A percentile compares a stretch with the other conserved stretches of the same genome.
Conservation (phyloP, 345 rosid species). For the Eucalyptus cloeziana region DNA sequence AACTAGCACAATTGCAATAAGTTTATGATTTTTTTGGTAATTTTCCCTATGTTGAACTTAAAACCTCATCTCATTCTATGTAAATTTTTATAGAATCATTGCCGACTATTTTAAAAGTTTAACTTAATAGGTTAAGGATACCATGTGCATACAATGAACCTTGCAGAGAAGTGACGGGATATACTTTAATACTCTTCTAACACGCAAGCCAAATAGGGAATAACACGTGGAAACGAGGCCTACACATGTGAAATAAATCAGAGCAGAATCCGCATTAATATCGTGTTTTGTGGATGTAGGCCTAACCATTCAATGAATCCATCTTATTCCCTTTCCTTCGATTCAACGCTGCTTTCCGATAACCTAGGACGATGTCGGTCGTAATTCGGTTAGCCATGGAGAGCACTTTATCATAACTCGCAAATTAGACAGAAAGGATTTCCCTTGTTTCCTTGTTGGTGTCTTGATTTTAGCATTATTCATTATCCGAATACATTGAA, state of each 20-base stretch:
- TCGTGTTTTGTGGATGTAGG: neutral
- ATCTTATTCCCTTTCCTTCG: neutral
- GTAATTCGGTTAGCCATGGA: neutral
- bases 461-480: neutral
- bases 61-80: neutral
- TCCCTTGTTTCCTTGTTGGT: neutral
- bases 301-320: neutral
- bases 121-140: neutral
- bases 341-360: neutral
- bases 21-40: too few relatives aligned
- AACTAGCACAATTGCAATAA: too few relatives aligned
- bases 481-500: neutral
- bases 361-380: neutral
- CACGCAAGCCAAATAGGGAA: rapidly evolving
- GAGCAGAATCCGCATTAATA: neutral
- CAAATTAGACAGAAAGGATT: neutral
- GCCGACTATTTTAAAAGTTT: neutral
- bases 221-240: neutral
- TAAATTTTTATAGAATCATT: neutral
- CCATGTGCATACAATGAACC: neutral
- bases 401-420: neutral
- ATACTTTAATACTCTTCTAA: neutral
- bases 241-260: neutral
- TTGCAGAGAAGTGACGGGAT: neutral
- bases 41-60: neutral